Evolutionary conservation across 164 flowering plant species (phyloP), one percentile per base, ranked within the genome.

Genomic region (Magnolia changhungtana): DNA sequence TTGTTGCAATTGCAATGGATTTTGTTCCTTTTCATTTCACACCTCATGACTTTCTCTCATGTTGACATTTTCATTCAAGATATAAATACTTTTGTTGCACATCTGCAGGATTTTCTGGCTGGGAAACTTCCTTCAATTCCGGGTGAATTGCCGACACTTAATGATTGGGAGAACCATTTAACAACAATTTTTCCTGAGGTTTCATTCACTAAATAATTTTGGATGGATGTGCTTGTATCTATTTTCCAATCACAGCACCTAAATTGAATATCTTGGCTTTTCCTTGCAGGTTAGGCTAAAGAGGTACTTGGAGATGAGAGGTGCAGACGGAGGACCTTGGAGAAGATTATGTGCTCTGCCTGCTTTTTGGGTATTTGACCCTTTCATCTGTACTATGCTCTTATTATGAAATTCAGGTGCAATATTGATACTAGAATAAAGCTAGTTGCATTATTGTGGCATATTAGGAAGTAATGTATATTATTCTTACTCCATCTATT

Each of bases 251-350:
- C 2, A 24, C n/a, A 20, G 63, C 61, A 58, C 69, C 75, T 75
- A 13, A 59, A 16, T 58, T 29, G 61, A n/a, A 50, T 13, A 20
- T 64, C 45, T 4, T 70, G 1, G 3, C 49, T n/a, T 76, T 74
- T 75, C 24, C 59, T 66, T 82, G 73, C 91, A 96, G 99, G 99
- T 96, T 72, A 90, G 99, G 81, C 84, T 96, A 83, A 96, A 96
- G 86, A 87, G 98, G 75, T 94, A 94, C 81, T 83, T 96, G 90
- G 99, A 96, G 87, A 94, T 96, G 99, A 90, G 99, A 80, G 99
- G 98, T 77, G 98, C 98, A 83, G 99, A 96, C 90, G 98, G 98
- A 81, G 99, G 99, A 58, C 98, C 99, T 74, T 94, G 99, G 98
- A 90, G 99, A 83, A 89, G 95, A 83, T 81, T 96, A 79, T 96